Percentiles rank a stretch among this genome's conserved stretches.
These are phyloP conservation scores for Solanum boliviense DNA, from an alignment of 257 asterid genomes.

Conservation along the genomic window DNA sequence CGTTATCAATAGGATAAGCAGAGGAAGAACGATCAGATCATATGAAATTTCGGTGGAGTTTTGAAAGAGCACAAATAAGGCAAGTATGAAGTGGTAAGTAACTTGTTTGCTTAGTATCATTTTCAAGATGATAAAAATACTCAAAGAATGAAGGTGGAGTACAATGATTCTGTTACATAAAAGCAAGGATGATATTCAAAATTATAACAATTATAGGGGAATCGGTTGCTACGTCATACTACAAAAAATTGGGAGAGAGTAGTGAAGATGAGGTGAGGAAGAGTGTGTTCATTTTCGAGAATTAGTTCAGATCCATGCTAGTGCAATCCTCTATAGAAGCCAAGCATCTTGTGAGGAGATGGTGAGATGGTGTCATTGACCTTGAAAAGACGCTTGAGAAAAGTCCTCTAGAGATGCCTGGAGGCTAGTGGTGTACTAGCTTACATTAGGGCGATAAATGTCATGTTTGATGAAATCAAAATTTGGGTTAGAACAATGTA, in stretches of 20 bases:
- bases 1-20: neutral
- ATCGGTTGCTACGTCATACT: neutral
- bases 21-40: neutral
- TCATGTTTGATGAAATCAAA: neutral
- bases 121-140: neutral
- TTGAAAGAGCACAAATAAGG: neutral
- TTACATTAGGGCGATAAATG: neutral
- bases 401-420: neutral
- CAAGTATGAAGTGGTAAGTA: neutral
- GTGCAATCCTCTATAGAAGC: neutral
- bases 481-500: neutral
- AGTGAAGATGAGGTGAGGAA: neutral
- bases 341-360: neutral
- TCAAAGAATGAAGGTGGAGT: neutral
- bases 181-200: neutral
- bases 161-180: too few relatives aligned
- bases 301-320: neutral
- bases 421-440: neutral
- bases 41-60: neutral
- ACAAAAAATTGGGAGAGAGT: neutral
- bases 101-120: neutral
- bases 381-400: neutral
- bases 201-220: too few relatives aligned
- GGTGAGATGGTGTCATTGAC: neutral
- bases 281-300: neutral